These are phyloP conservation scores for Colletotrichum gloeosporioides DNA, from an alignment of 2,329 filamentous ascomycete genomes.

Conservation along the genomic window DNA sequence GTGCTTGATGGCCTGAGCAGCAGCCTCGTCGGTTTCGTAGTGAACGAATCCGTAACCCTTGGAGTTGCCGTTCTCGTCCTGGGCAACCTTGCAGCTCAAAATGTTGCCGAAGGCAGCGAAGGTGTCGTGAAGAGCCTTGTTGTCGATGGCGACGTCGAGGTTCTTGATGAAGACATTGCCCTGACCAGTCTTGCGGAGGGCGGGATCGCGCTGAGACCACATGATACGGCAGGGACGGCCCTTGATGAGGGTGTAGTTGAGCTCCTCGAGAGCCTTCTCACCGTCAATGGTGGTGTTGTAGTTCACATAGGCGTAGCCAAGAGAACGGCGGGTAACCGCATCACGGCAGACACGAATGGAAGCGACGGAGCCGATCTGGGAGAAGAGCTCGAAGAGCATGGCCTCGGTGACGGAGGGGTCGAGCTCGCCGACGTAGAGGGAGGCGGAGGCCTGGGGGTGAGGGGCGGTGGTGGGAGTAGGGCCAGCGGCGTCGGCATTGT, in stretches of 20 bases:
- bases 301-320: conserved; percentile 99
- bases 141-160: conserved; percentile 96
- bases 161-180: conserved; percentile 99
- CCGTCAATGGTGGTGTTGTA: conserved; percentile 98
- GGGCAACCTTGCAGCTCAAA: conserved; percentile 98
- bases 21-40: conserved; percentile 99
- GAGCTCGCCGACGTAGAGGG: conserved; percentile 98
- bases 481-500: conserved; percentile 68
- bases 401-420: conserved; percentile 98
- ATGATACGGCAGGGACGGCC: conserved; percentile 99
- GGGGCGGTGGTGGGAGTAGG: conserved; percentile 76
- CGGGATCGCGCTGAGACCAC: conserved; percentile 99
- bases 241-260: conserved; percentile 99
- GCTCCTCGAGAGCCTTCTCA: conserved; percentile 97
- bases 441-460: conserved; percentile 92
- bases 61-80: conserved; percentile 95
- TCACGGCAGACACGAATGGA: conserved; percentile 99
- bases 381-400: conserved; percentile 99
- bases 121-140: conserved; percentile 99
- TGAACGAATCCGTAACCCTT: conserved; percentile 99
- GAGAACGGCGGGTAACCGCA: conserved; percentile 95
- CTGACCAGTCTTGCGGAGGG: conserved; percentile 98
- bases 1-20: conserved; percentile 96
- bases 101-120: conserved; percentile 99
- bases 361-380: conserved; percentile 96